A percentile compares a stretch with the other conserved stretches of the same genome.
These are phyloP conservation scores for Athelia sp. DNA, from an alignment of 1,284 basidiomycete species.

Conservation along the genomic window DNA sequence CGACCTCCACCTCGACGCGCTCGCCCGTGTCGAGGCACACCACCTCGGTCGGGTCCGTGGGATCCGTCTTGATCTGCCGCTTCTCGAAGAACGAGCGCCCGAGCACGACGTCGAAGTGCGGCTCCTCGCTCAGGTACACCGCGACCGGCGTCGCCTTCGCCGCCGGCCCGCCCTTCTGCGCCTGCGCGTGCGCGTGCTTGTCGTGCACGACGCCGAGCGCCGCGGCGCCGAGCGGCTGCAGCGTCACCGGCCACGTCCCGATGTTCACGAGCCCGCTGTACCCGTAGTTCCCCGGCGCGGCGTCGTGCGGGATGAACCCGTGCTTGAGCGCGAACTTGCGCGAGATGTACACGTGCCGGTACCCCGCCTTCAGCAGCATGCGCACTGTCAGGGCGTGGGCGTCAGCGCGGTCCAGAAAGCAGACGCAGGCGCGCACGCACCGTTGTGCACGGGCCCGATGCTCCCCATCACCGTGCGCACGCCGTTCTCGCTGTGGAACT, in stretches of 20 bases:
- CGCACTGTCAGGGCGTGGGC: constrained; percentile 54
- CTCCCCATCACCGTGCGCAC: constrained; percentile 90
- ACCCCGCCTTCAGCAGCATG: constrained; percentile 92
- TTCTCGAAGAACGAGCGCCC: constrained; percentile 94
- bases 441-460: constrained; percentile 86
- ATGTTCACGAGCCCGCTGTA: constrained; percentile 82
- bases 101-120: constrained; percentile 94
- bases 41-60: constrained; percentile 85
- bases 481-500: constrained; percentile 87
- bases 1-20: constrained; percentile 86
- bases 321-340: constrained; percentile 88
- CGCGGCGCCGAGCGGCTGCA: constrained; percentile 32
- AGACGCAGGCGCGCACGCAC: constrained; percentile 32
- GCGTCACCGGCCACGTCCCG: constrained; percentile 75
- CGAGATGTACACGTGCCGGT: constrained; percentile 94
- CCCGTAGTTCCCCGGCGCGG: constrained; percentile 79
- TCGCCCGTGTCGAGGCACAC: constrained; percentile 96
- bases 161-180: background rate
- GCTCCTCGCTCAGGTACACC: constrained; percentile 88
- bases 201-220: constrained; percentile 18
- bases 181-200: constrained; percentile 6
- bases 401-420: background rate
- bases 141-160: constrained; percentile 33
- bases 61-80: constrained; percentile 78
- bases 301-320: constrained; percentile 85